These are phyloP conservation scores for Ustilago esculenta DNA, from an alignment of 1,284 basidiomycete genomes.

Conservation along the genomic window DNA sequence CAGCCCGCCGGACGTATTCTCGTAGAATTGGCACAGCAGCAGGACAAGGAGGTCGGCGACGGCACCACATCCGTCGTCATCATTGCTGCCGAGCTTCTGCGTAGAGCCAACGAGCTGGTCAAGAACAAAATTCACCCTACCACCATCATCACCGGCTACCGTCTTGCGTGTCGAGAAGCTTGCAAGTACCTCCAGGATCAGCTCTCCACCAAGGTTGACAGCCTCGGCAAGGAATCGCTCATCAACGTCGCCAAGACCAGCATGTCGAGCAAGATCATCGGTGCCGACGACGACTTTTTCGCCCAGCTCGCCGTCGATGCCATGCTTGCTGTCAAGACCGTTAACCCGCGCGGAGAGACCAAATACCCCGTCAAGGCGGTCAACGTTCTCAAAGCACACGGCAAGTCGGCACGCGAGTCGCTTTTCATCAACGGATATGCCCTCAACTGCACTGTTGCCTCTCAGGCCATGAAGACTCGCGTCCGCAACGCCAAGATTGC, in stretches of 20 bases:
- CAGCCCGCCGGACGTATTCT: conserved; percentile 94
- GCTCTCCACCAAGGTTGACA: conserved; percentile 91
- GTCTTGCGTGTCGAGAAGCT: conserved; percentile 95
- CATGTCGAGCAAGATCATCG: conserved; percentile 99
- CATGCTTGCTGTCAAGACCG: conserved; percentile 95
- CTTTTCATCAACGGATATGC: conserved; percentile 96
- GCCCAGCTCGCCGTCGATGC: conserved; percentile 98
- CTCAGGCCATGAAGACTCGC: conserved; percentile 98
- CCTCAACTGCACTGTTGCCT: conserved; percentile 97
- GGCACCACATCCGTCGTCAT: conserved; percentile 99
- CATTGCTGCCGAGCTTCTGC: conserved; percentile 92
- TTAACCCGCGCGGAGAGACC: conserved; percentile 92
- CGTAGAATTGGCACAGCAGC: conserved; percentile 97
- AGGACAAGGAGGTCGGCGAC: conserved; percentile 99
- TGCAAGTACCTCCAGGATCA: conserved; percentile 99
- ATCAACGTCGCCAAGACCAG: conserved; percentile 98
- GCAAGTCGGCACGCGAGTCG: conserved; percentile 93
- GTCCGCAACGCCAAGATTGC: conserved; percentile 95
- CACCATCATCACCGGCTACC: conserved; percentile 98
- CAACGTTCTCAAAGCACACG: conserved; percentile 98
- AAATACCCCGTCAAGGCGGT: conserved; percentile 99
- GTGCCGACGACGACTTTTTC: conserved; percentile 97
- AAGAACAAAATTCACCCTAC: conserved; percentile 99
- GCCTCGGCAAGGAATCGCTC: conserved; percentile 87
- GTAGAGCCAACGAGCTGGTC: conserved; percentile 96